Conservation (phyloP, 371 early-diverging fungal species). For the Cokeromyces recurvatus region DNA sequence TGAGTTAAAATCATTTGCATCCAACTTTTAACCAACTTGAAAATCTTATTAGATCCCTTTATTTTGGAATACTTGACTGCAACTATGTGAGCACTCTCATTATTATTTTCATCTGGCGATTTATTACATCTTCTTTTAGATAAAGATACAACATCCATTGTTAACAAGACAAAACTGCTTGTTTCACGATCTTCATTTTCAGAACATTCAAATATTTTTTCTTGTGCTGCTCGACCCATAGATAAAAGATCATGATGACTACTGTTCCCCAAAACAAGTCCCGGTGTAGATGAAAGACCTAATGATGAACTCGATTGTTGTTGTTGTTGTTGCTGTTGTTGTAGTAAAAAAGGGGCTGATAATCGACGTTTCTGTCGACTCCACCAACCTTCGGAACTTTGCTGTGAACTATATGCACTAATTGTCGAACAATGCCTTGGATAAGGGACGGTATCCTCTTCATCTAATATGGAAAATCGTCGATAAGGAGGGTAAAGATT, state of each 20-base stretch:
- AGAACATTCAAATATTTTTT: conserved; percentile 1
- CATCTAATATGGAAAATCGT: conserved; percentile 8
- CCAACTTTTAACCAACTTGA: conserved; percentile 45
- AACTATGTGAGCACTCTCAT: conserved; percentile 14
- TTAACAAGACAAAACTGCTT: conserved; percentile 15
- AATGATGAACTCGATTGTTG: neutral
- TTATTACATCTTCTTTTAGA: conserved; percentile 8
- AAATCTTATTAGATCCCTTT: conserved; percentile 40
- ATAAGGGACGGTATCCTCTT: neutral
- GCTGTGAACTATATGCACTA: neutral
- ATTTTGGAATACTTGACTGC: conserved; percentile 31
- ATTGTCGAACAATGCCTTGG: neutral
- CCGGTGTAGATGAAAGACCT: neutral
- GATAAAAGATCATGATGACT: conserved; percentile 17
- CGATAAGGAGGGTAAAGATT: conserved; percentile 14
- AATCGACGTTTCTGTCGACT: conserved; percentile 14
- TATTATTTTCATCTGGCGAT: conserved; percentile 10
- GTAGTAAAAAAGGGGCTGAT: conserved; percentile 8
- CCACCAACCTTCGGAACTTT: conserved; percentile 15
- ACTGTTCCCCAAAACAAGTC: conserved; percentile 4
- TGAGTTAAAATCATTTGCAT: conserved; percentile 21
- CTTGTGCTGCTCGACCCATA: conserved; percentile 13
- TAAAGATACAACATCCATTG: conserved; percentile 34
- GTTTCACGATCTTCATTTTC: neutral
- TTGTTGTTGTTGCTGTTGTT: neutral